Evolutionary conservation across 345 rosid genomes (phyloP).

Genomic region (Hibiscus syriacus): DNA sequence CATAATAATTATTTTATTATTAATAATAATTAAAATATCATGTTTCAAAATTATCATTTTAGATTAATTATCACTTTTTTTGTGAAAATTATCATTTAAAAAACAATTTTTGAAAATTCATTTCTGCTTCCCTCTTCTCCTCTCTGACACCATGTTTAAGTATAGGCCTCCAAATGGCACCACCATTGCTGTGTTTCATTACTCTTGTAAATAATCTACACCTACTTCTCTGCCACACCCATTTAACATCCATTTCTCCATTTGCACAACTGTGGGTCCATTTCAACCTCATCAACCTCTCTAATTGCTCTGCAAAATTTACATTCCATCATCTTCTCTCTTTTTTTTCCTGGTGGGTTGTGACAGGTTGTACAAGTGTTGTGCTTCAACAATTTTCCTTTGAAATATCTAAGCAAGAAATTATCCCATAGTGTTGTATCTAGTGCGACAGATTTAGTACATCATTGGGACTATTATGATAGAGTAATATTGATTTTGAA

Average conservation of each 20-base stretch:
- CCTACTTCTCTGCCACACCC: slow-evolving; percentile 1
- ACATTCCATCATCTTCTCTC: background rate
- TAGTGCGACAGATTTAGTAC: no score
- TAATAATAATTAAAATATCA: no score
- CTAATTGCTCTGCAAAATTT: background rate
- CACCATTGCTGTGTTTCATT: background rate
- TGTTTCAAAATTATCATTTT: no score
- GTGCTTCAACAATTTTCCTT: background rate
- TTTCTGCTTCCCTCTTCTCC: background rate
- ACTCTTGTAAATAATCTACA: background rate
- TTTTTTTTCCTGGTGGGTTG: background rate
- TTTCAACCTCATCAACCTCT: background rate
- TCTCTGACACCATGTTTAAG: background rate
- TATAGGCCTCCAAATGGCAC: background rate
- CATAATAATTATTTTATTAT: no score
- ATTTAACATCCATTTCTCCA: background rate
- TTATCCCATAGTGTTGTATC: no score
- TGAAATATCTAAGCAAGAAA: background rate
- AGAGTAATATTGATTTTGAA: no score
- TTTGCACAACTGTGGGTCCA: background rate
- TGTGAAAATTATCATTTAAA: no score
- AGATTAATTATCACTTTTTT: no score
- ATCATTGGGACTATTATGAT: no score
- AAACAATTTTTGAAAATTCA: no score
- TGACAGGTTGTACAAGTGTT: background rate